Evolutionary conservation across 441 rosid species (phyloP), one percentile per base, ranked within the genome.

Genomic region (Euphorbia celastroides): DNA sequence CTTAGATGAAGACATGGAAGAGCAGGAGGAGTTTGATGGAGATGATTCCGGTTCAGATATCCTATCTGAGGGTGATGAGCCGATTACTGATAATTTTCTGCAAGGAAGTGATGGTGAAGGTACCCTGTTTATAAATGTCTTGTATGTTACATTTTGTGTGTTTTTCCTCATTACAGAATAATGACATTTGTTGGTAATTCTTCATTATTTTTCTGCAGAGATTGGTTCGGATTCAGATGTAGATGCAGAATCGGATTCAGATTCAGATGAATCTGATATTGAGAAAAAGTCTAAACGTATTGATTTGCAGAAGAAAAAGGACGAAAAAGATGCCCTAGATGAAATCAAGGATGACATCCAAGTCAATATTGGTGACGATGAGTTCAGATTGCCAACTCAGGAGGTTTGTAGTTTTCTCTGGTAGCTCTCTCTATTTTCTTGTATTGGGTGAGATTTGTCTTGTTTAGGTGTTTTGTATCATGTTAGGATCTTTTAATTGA

Each of bases 361-460:
- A 69, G 80, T 88, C 50, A 93, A 93, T 67, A 89, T 93, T 68
- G 80, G 79, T 65, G 93, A 86, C 27, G 88, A 89, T 75, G 96
- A 90, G 74, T 91, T 93, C 78, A 81, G 79, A 68, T 77, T 90
- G 83, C 97, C 98, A 25, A 82, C 95, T 38, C 42, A 81, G 76
- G 81, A 90, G 95, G 98, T 91, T 2, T 26, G 7, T 2, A 16
- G 14, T 71, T 46, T 7, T 20, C 3, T 2, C 57, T 50, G 26
- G 17, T 54, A 6, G 42, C 25, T 26, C 5, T 68, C 14, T 28
- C 13, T 48, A 16, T 41, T 36, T 59, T 5, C 44, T 9, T 14
- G 48, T 20, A 9, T 60, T 28, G 38, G 41, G 38, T 54, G 63
- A 17, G 10, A 62, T 57, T 48, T 41, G 9, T 25, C 25, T 58